Evolutionary conservation across 2,329 filamentous ascomycete genomes (phyloP), one percentile per base, ranked within the genome.

Genomic region (Thielaviopsis cerberus): DNA sequence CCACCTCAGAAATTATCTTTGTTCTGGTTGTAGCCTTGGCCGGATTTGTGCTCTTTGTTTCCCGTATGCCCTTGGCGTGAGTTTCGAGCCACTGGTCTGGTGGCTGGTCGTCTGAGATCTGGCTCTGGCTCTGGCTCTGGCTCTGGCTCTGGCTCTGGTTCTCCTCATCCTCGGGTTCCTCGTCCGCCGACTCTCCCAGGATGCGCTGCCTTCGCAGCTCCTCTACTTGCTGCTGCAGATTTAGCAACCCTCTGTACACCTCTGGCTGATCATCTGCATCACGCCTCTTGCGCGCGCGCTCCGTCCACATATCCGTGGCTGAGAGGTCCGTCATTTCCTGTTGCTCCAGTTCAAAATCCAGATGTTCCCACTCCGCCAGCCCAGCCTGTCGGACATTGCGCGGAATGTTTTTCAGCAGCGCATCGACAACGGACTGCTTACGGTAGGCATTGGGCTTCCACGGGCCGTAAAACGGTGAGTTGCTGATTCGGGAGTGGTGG

Each of bases 361-460:
- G 64, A 10, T 63, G 63, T 54, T 68, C 67, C 75, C 75, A 78
- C 62, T 76, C 71, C 24, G 67, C 67, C 30, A 77, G 65, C 4
- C 72, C 74, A 7, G 66, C 66, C 8, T 66, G 64, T 17, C 67
- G 66, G 58, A 74, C 65, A 34, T 65, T 69, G 6, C 64, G 61
- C 0, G 74, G 75, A 24, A 76, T 64, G 1, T 69, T 68, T 27
- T 67, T 66, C 57, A 64, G 64, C 52, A 78, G 66, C 1, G 69
- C 69, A 20, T 66, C 65, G 8, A 68, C 67, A 24, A 70, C 64
- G 57, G 73, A 68, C 15, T 71, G 69, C 27, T 65, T 63, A 26
- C 66, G 62, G 62, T 65, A 66, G 15, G 64, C 59, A 5, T 55
- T 63, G 1, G 64, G 58, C 1, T 74, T 72, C 75, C 75, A 78